These are phyloP conservation scores for Diutina sp. DNA, from an alignment of 1,139 yeast genomes.

Conservation along the genomic window DNA sequence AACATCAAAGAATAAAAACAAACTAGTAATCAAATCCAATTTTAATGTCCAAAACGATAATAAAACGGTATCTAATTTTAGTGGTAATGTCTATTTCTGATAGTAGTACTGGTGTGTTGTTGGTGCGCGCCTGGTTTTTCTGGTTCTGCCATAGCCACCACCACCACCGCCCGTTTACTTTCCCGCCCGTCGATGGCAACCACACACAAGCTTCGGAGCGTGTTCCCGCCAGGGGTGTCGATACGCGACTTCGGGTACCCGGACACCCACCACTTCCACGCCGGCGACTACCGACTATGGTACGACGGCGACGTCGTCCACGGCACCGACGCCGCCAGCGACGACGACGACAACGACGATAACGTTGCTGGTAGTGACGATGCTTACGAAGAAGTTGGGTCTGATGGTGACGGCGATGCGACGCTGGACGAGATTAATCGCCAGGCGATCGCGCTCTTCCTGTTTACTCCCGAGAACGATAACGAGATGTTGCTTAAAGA, in stretches of 20 bases:
- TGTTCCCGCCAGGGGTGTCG: constrained; percentile 1
- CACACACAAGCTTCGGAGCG: background rate
- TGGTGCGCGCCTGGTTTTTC: background rate
- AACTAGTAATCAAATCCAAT: too few species aligned
- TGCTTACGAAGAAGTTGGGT: constrained; percentile 4
- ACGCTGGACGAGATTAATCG: constrained; percentile 27
- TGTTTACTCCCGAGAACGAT: constrained; percentile 85
- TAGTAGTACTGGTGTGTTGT: too few species aligned
- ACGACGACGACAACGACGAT: constrained; percentile 4
- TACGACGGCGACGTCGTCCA: constrained; percentile 10
- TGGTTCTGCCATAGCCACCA: background rate
- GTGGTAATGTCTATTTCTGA: too few species aligned
- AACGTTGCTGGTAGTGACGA: constrained; percentile 5
- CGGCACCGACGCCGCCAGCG: constrained; percentile 5
- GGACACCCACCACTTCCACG: constrained; percentile 49
- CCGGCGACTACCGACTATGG: constrained; percentile 26
- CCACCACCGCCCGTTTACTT: background rate
- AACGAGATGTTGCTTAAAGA: constrained; percentile 72
- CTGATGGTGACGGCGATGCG: constrained; percentile 6
- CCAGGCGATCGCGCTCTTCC: constrained; percentile 76
- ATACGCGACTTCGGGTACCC: constrained; percentile 76
- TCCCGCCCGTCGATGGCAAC: background rate
- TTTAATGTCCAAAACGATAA: too few species aligned
- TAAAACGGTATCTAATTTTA: too few species aligned
- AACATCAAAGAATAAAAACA: too few species aligned